Percentiles rank a stretch among this genome's conserved stretches.
These are phyloP conservation scores for Tympanopsis confertula DNA, from an alignment of 2,329 filamentous ascomycete species.

Conservation along the genomic window DNA sequence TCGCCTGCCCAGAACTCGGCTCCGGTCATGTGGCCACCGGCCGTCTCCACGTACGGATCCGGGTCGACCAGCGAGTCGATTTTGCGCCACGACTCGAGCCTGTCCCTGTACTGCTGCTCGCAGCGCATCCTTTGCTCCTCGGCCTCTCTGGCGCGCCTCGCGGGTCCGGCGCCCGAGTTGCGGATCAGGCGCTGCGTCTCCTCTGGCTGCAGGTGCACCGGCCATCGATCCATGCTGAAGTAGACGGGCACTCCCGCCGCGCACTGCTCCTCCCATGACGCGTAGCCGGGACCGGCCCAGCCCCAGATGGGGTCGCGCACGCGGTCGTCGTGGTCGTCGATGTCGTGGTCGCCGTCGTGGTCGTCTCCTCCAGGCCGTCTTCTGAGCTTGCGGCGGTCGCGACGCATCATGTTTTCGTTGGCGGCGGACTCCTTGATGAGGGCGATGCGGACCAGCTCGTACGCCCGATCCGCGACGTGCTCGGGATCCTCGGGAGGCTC, in stretches of 20 bases:
- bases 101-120: slow-evolving; percentile 15
- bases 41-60: too few species aligned
- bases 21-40: too few species aligned
- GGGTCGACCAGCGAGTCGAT: too few species aligned
- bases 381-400: too few species aligned
- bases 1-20: slow-evolving; percentile 23
- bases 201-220: slow-evolving; percentile 23
- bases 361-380: too few species aligned
- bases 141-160: too few species aligned
- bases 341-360: slow-evolving; percentile 10
- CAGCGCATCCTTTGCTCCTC: slow-evolving; percentile 11
- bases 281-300: slow-evolving; percentile 15
- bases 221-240: slow-evolving; percentile 36
- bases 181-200: slow-evolving; percentile 15
- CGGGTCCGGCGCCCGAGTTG: too few species aligned
- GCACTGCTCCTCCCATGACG: slow-evolving; percentile 8
- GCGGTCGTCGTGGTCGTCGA: slow-evolving; percentile 7
- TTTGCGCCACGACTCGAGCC: too few species aligned
- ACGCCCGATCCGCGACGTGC: slow-evolving; percentile 7
- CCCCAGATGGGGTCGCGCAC: slow-evolving; percentile 21
- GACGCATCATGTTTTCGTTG: slow-evolving; percentile 29
- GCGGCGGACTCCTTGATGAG: slow-evolving; percentile 30
- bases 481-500: slow-evolving; percentile 6
- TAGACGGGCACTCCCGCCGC: too few species aligned
- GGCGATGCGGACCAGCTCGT: slow-evolving; percentile 18